phyloP scores from a whole-genome alignment of 2,329 filamentous ascomycete genomes.

The Polytolypa hystricis region DNA sequence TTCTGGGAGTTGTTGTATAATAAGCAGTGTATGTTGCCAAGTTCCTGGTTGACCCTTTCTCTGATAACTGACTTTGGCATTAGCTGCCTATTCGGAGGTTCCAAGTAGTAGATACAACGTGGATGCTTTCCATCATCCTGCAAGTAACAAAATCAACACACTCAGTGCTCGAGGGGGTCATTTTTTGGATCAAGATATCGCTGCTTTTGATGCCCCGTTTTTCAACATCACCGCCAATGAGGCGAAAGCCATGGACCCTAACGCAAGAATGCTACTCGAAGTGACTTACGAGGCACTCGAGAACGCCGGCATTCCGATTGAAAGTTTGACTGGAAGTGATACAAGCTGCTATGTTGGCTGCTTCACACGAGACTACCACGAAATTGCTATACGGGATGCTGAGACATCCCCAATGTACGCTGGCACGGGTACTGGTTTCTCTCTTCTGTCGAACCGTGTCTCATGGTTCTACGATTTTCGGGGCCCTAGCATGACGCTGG shows the following conservation, averaged over 20 bases:
- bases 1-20: conserved; percentile 11
- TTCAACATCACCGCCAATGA: conserved; percentile 17
- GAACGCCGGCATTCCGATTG: conserved; percentile 20
- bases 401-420: conserved; percentile 9
- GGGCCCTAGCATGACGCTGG: conserved; percentile 19
- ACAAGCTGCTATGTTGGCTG: conserved; percentile 16
- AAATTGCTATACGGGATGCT: conserved; percentile 12
- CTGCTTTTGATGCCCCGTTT: conserved; percentile 18
- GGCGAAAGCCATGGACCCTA: conserved; percentile 18
- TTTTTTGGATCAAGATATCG: conserved; percentile 18
- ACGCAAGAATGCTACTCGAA: conserved; percentile 18
- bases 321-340: conserved; percentile 14
- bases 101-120: not conserved
- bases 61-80: not conserved
- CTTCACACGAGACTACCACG: not conserved
- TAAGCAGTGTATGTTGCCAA: not conserved
- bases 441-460: conserved; percentile 20
- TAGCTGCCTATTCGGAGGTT: not conserved
- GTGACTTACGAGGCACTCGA: conserved; percentile 19
- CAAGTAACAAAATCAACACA: not conserved
- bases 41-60: not conserved
- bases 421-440: conserved; percentile 12
- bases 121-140: not conserved
- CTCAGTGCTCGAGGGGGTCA: conserved; percentile 13
- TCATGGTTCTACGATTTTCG: conserved; percentile 18